A percentile compares a stretch with the other conserved stretches of the same genome.
Conservation (phyloP, 257 asterid genomes). For the Pogostemon cablin region DNA sequence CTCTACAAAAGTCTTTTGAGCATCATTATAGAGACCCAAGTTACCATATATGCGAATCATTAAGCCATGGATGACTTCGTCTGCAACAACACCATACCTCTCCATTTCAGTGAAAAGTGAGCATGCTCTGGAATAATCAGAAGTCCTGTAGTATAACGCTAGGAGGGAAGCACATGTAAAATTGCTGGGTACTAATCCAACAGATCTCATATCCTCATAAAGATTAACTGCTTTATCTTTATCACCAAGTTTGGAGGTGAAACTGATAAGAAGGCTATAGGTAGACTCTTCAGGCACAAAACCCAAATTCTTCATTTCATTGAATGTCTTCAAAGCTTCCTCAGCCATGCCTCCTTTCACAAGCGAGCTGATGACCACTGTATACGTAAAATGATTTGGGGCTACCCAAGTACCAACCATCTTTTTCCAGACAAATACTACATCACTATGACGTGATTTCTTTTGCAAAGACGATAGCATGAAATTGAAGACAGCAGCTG, state of each 20-base stretch:
- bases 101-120: constrained; percentile 90
- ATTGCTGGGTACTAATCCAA: constrained; percentile 72
- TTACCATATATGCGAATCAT: constrained; percentile 94
- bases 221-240: constrained; percentile 59
- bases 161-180: constrained; percentile 95
- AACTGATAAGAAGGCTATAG: constrained; percentile 77
- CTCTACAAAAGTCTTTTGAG: constrained; percentile 70
- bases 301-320: constrained; percentile 70
- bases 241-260: constrained; percentile 58
- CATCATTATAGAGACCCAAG: constrained; percentile 92
- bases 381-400: constrained; percentile 77
- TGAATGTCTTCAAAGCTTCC: constrained; percentile 65
- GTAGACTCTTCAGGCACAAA: constrained; percentile 93
- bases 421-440: constrained; percentile 63
- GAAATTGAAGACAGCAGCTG: constrained; percentile 78
- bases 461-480: constrained; percentile 94
- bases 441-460: constrained; percentile 67
- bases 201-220: constrained; percentile 84
- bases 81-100: constrained; percentile 60
- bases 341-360: constrained; percentile 65
- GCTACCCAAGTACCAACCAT: constrained; percentile 63
- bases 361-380: constrained; percentile 76
- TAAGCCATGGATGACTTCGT: constrained; percentile 88
- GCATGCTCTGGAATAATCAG: constrained; percentile 83
- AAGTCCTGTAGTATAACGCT: constrained; percentile 66